phyloP scores from a whole-genome alignment of 306 rosid genomes.

The Corylus heterophylla region DNA sequence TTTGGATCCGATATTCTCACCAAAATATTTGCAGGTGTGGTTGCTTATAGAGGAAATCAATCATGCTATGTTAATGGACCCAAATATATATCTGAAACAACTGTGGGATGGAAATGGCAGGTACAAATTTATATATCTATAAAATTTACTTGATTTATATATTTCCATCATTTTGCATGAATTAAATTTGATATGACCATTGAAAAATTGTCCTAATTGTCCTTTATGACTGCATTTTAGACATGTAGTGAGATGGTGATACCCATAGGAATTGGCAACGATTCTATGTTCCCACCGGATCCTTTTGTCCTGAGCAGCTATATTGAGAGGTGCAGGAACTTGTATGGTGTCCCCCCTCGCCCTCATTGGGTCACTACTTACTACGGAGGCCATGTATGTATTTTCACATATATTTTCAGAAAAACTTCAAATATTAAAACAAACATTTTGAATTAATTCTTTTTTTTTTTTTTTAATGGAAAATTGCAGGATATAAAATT shows the following conservation, averaged over 20 bases:
- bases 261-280: conserved; percentile 19
- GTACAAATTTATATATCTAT: conserved; percentile 24
- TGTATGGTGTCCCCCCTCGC: conserved; percentile 57
- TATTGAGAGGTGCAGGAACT: conserved; percentile 21
- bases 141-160: too few species aligned
- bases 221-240: neutral
- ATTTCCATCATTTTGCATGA: neutral
- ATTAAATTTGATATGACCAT: neutral
- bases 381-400: conserved; percentile 69
- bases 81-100: conserved; percentile 33
- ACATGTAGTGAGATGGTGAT: conserved; percentile 42
- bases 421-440: neutral
- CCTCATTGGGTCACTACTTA: conserved; percentile 65
- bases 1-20: conserved; percentile 31
- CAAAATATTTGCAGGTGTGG: conserved; percentile 64
- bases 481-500: conserved; percentile 49
- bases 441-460: neutral
- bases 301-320: conserved; percentile 22
- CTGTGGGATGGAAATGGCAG: conserved; percentile 79
- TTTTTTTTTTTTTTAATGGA: neutral
- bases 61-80: conserved; percentile 52
- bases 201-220: neutral
- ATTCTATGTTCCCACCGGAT: conserved; percentile 42
- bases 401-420: too few species aligned
- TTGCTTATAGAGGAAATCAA: conserved; percentile 39